Base-by-base conservation (phyloP, 192 early-diverging fungal species). In the Piromyces finnis region DNA sequence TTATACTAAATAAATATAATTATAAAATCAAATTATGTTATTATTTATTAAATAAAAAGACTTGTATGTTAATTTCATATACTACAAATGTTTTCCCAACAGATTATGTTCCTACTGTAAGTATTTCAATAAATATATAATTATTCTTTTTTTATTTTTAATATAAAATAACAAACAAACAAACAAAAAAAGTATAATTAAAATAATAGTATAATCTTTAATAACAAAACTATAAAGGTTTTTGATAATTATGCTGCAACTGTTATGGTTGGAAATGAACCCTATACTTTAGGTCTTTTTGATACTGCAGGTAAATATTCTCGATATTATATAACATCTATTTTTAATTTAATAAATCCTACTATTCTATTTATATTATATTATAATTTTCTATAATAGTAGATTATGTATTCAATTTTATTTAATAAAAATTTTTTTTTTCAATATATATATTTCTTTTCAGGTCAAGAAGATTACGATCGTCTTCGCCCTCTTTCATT, bases 231-330 rank as follows among this genome's bases (percentile, higher is more conserved):
- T 17, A 82, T 7, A 26, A 85, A 92, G 89, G 92, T 94, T n/a
- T 98, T 98, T 89, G 96, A 98, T 88, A 97, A 98, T 85, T 98
- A 98, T 90, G 94, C 95, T 79, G 96, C 96, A 29, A 97, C 95
- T n/a, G 95, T 98, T 80, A 98, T 97, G 95, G 97, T 97, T 88
- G 96, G 94, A 79, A 94, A 94, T 83, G 95, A 98, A 84, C 97
- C 96, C 28, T 97, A 96, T 87, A 96, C 94, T 27, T 87, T 98
- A 77, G 96, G 95, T 79, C 88, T 97, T 32, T 96, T 97, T 86
- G 96, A 97, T 92, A 97, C 96, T 78, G 95, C 95, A 79, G 91
- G 91, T 87, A 86, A 81, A 84, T 78, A 27, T 77, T 28, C 68
- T 30, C 18, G 28, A 26, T 17, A 30, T 22, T 59, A 59, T 29